Base-by-base conservation (phyloP, 2,329 filamentous ascomycete genomes). In the Diaporthe velutina region DNA sequence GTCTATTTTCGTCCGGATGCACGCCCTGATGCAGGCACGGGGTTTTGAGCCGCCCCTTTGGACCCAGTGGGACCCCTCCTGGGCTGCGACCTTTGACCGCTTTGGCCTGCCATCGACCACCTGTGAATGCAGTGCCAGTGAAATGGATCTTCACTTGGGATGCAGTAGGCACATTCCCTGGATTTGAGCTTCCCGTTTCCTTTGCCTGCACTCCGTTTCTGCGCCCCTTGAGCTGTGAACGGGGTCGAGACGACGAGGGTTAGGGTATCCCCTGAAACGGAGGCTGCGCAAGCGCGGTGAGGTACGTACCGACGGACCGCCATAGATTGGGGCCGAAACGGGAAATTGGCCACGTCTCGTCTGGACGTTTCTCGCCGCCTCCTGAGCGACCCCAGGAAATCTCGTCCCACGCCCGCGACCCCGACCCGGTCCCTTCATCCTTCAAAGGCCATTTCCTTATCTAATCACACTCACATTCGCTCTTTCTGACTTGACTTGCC, bases 311-410 rank as follows among this genome's bases (percentile, higher is more conserved):
- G 64, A 52, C 22, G 30, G 45, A 30, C 7, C 45, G 48, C 48
- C 48, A 48, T 68, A 68, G 64, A 68, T 68, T 68, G 64, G 33
- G 57, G 45, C 70, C 60, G 50, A 72, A 57, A 68, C 57, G 61
- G 60, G 71, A 75, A 74, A 75, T 75, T 75, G 74, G 74, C 72
- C 74, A 75, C 74, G 74, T 75, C 71, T 74, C 66, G 28, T 28
- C 25, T 66, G 60, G 57, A n/a, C 40, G 60, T 64, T 40, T 40
- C 38, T 19, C 19, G 54, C n/a, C 71, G 48, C 71, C 60, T 67
- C 64, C 64, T 67, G 55, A 61, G 25, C 30, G 70, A 35, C 28
- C 38, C 48, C 70, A 17, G n/a, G 25, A 33, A 45, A 40, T 70
- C 61, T 50, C 45, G 45, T 50, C 64, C 30, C 45, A 50, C 45